Conservation (phyloP, 108 stramenopile genomes). For the Nitzschia sp. region DNA sequence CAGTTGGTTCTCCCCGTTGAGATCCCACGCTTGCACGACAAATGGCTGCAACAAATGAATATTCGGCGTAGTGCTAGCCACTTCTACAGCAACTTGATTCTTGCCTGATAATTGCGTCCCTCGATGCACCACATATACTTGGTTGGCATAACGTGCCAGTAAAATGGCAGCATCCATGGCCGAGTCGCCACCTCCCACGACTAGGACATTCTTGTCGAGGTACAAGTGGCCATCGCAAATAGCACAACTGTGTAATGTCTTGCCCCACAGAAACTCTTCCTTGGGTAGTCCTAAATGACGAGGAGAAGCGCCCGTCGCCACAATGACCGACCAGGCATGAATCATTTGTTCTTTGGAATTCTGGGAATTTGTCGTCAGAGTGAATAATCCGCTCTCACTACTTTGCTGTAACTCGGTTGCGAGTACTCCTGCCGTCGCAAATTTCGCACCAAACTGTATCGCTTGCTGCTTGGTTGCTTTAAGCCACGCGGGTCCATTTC, state of each 20-base stretch:
- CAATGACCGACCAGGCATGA: conserved; percentile 46
- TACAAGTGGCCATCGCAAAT: conserved; percentile 91
- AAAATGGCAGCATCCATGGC: conserved; percentile 90
- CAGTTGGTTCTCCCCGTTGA: conserved; percentile 8
- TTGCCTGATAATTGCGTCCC: conserved; percentile 71
- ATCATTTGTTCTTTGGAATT: not conserved
- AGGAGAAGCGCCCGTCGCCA: conserved; percentile 87
- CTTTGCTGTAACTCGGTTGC: conserved; percentile 35
- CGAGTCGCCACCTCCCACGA: conserved; percentile 94
- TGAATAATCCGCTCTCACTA: conserved; percentile 16
- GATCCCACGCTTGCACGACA: conserved; percentile 36
- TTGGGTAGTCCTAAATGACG: conserved; percentile 71
- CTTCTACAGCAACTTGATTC: conserved; percentile 61
- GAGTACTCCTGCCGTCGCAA: conserved; percentile 43
- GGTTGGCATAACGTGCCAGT: conserved; percentile 69
- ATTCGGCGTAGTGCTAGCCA: conserved; percentile 42
- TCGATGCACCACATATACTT: conserved; percentile 87
- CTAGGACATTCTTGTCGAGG: conserved; percentile 72
- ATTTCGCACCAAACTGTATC: conserved; percentile 47
- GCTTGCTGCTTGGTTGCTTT: conserved; percentile 45
- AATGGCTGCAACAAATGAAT: conserved; percentile 41
- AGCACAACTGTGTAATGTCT: conserved; percentile 86
- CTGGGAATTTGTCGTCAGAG: conserved; percentile 24
- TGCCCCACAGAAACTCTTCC: conserved; percentile 78
- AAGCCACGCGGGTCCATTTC: conserved; percentile 50